These are phyloP conservation scores for Botrytis hyacinthi DNA, from an alignment of 2,329 filamentous ascomycete genomes.

Conservation along the genomic window DNA sequence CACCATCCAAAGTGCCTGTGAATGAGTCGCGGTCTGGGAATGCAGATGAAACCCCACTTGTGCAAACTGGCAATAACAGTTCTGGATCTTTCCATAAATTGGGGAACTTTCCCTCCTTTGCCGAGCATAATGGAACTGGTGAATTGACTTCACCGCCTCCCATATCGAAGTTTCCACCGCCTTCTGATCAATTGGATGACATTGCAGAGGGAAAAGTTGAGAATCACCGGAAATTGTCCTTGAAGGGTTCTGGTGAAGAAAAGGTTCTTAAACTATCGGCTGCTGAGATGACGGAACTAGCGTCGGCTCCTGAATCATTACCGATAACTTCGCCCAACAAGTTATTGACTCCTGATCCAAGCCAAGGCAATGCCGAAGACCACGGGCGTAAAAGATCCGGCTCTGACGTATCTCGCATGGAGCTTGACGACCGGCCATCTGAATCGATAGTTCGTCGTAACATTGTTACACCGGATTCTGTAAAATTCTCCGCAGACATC, in stretches of 20 bases:
- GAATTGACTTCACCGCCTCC: conserved; percentile 26
- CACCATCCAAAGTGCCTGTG: neutral
- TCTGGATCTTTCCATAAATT: conserved; percentile 22
- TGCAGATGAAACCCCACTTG: conserved; percentile 5
- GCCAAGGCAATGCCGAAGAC: conserved; percentile 39
- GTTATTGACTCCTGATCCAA: conserved; percentile 30
- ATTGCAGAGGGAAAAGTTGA: conserved; percentile 35
- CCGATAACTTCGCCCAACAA: conserved; percentile 49
- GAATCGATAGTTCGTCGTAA: conserved; percentile 22
- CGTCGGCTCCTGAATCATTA: conserved; percentile 56
- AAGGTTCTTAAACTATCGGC: conserved; percentile 54
- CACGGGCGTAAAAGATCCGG: conserved; percentile 23
- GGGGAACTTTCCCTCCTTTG: neutral
- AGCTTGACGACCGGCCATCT: conserved; percentile 22
- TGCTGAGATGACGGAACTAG: conserved; percentile 57
- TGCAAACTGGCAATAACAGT: conserved; percentile 24
- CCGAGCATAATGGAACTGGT: neutral
- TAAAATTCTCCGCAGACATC: conserved; percentile 19
- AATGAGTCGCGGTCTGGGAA: neutral
- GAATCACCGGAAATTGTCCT: conserved; percentile 31
- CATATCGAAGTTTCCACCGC: conserved; percentile 27
- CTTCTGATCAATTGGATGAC: conserved; percentile 33
- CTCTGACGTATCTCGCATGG: conserved; percentile 26
- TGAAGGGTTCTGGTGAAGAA: conserved; percentile 36
- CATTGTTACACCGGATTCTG: conserved; percentile 24